Conservation (phyloP, 2,329 filamentous ascomycete species). For the Colletotrichum gloeosporioides region DNA sequence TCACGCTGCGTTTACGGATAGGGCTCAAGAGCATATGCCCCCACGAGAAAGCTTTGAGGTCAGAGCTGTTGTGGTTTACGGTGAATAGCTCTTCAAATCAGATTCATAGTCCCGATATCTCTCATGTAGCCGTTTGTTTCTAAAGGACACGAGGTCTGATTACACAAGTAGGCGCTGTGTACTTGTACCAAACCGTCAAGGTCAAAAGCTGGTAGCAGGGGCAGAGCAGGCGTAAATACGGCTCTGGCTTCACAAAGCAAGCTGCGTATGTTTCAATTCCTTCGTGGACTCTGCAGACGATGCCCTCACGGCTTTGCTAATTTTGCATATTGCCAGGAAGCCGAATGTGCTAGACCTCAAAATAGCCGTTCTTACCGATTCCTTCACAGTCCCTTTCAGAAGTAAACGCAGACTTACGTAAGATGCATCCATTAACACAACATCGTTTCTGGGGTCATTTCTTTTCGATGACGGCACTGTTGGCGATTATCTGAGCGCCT, state of each 20-base stretch:
- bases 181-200: not conserved
- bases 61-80: not conserved
- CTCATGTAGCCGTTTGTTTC: not conserved
- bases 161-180: not conserved
- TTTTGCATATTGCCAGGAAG: not conserved
- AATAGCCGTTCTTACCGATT: not conserved
- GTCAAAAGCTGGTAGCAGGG: not conserved
- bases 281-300: not conserved
- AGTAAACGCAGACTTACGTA: not conserved
- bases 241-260: not conserved
- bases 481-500: not conserved
- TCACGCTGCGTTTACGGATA: slow-evolving; percentile 82
- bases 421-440: not conserved
- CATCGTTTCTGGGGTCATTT: not conserved
- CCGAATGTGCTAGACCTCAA: not conserved
- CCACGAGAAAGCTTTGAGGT: not conserved
- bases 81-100: not conserved
- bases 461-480: not conserved
- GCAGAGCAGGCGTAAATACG: not conserved
- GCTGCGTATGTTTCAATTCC: not conserved
- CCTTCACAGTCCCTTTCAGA: not conserved
- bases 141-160: not conserved
- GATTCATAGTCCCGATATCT: not conserved
- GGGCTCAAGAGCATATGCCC: slow-evolving; percentile 55
- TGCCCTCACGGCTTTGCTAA: not conserved